Evolutionary conservation across 371 early-diverging fungal genomes (phyloP).

Genomic region (Actinomucor elegans): DNA sequence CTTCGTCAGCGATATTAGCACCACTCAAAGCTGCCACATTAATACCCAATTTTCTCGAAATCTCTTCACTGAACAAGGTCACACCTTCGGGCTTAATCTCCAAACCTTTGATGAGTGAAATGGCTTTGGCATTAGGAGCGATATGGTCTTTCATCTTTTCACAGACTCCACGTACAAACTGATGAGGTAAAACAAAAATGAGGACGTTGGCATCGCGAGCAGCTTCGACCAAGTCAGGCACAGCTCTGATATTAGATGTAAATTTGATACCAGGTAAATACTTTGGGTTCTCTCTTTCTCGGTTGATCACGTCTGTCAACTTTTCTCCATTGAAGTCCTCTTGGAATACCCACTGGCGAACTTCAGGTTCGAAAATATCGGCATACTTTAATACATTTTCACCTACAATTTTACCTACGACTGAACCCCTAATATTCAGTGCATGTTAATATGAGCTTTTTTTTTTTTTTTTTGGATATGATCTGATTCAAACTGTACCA

Average conservation of each 20-base stretch:
- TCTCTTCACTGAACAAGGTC: conserved; percentile 85
- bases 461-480: background rate
- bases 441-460: background rate
- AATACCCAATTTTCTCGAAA: conserved; percentile 76
- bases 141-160: conserved; percentile 71
- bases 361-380: conserved; percentile 72
- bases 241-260: conserved; percentile 86
- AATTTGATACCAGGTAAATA: conserved; percentile 93
- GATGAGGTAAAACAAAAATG: conserved; percentile 97
- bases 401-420: conserved; percentile 93
- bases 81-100: conserved; percentile 77
- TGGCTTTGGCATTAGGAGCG: conserved; percentile 74
- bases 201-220: conserved; percentile 84
- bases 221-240: conserved; percentile 77
- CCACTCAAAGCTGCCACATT: conserved; percentile 92
- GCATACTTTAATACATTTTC: conserved; percentile 71
- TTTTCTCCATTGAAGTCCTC: conserved; percentile 82
- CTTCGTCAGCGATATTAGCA: conserved; percentile 98
- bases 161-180: conserved; percentile 89
- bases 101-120: conserved; percentile 96
- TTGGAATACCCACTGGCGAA: conserved; percentile 96
- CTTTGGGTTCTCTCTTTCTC: conserved; percentile 91
- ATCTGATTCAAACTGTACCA: conserved; percentile 61
- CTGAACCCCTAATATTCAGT: conserved; percentile 81
- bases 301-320: conserved; percentile 94